These are phyloP conservation scores for Cyamopsis tetragonoloba DNA, from an alignment of 306 rosid genomes.

Conservation along the genomic window DNA sequence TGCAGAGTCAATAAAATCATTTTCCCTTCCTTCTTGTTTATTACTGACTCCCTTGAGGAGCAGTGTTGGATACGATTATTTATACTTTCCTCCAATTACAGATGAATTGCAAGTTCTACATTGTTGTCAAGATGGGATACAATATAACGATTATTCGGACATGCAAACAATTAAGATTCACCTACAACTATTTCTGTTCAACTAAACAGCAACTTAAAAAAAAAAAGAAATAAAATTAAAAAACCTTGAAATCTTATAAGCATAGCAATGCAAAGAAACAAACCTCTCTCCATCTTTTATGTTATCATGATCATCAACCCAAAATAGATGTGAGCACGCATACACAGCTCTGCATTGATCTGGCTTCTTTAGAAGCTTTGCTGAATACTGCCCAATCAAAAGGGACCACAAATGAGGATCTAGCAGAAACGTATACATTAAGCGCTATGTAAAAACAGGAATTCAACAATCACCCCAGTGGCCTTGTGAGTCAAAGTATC, in stretches of 20 bases:
- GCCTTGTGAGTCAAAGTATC: slow-evolving; percentile 99
- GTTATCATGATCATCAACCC: slow-evolving; percentile 86
- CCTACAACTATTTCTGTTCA: slow-evolving; percentile 21
- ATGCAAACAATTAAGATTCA: slow-evolving; percentile 11
- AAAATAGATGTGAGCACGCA: slow-evolving; percentile 90
- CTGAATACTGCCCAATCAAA: slow-evolving; percentile 65
- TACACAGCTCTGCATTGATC: slow-evolving; percentile 96
- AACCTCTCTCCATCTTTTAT: slow-evolving; percentile 98
- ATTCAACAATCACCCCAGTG: slow-evolving; percentile 77
- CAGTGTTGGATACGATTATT: slow-evolving; percentile 7
- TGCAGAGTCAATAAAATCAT: background rate
- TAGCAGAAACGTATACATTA: background rate
- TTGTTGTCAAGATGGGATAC: background rate
- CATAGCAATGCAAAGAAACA: slow-evolving; percentile 25
- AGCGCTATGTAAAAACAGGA: slow-evolving; percentile 3
- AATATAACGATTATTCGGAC: slow-evolving; percentile 14
- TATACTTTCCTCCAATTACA: slow-evolving; percentile 3
- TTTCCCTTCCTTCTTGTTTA: too few species aligned
- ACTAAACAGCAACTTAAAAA: slow-evolving; percentile 14
- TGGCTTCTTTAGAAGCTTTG: slow-evolving; percentile 93
- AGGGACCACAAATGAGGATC: slow-evolving; percentile 6
- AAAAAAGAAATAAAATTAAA: too few species aligned
- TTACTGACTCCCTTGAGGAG: background rate
- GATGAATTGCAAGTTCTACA: slow-evolving; percentile 6
- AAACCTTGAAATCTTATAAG: background rate